Conservation (phyloP, 208 protist species). For the Spongospora subterranea region DNA sequence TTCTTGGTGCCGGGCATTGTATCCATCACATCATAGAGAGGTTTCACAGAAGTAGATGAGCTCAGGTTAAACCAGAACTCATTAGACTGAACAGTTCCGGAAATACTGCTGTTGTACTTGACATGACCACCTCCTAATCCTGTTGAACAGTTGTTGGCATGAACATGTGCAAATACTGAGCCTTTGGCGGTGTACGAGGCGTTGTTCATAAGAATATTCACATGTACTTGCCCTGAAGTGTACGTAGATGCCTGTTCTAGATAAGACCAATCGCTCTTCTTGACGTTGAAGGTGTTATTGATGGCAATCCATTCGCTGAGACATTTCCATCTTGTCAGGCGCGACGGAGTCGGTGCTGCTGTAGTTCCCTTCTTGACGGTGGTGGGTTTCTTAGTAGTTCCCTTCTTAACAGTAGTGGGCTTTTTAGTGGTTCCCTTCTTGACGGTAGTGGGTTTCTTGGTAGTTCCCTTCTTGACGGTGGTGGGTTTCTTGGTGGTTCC, state of each 20-base stretch:
- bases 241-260: neutral
- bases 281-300: neutral
- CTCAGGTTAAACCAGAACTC: constrained; percentile 42
- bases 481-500: neutral
- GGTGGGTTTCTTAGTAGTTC: neutral
- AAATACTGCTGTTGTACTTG: neutral
- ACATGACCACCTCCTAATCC: neutral
- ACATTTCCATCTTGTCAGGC: neutral
- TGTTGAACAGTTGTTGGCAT: neutral
- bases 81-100: neutral
- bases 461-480: neutral
- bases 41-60: neutral
- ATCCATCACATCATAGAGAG: neutral
- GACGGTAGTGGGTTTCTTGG: neutral
- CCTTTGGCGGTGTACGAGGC: neutral
- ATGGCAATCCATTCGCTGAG: neutral
- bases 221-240: neutral
- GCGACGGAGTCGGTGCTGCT: neutral
- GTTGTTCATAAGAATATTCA: neutral
- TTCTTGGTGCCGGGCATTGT: neutral
- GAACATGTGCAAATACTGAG: neutral
- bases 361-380: neutral
- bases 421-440: neutral
- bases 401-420: neutral
- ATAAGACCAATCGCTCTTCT: neutral